Evolutionary conservation across 2,329 filamentous ascomycete species (phyloP).

Genomic region (Orbilia javanica): DNA sequence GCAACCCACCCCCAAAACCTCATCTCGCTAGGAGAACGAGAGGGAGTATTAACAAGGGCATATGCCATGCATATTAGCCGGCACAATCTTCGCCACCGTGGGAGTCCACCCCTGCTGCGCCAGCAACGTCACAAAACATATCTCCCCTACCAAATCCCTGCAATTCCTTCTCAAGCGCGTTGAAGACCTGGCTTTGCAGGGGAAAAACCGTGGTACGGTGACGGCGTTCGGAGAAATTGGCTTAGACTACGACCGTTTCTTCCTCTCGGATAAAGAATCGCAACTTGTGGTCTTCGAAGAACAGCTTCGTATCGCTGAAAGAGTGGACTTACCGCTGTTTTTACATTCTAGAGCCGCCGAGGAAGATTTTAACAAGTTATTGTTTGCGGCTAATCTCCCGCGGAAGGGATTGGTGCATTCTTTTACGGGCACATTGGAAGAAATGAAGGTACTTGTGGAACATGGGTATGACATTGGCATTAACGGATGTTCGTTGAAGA

Average conservation of each 20-base stretch:
- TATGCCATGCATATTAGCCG: slow-evolving; percentile 69
- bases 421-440: slow-evolving; percentile 88
- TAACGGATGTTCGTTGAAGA: slow-evolving; percentile 97
- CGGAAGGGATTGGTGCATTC: slow-evolving; percentile 89
- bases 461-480: slow-evolving; percentile 91
- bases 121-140: slow-evolving; percentile 76
- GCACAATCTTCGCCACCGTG: slow-evolving; percentile 86
- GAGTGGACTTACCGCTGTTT: slow-evolving; percentile 86
- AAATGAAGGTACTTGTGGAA: slow-evolving; percentile 83
- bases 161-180: slow-evolving; percentile 71
- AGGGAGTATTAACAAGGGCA: not conserved
- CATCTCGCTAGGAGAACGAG: not conserved
- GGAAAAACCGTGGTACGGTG: slow-evolving; percentile 73
- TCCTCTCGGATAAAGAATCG: slow-evolving; percentile 80
- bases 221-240: slow-evolving; percentile 94
- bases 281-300: slow-evolving; percentile 87
- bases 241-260: slow-evolving; percentile 93
- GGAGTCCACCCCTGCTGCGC: slow-evolving; percentile 94
- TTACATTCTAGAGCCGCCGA: slow-evolving; percentile 91
- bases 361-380: slow-evolving; percentile 80
- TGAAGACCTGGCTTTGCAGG: slow-evolving; percentile 73
- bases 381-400: slow-evolving; percentile 65
- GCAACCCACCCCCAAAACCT: slow-evolving; percentile 61
- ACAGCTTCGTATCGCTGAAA: slow-evolving; percentile 82
- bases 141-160: slow-evolving; percentile 63